phyloP scores from a whole-genome alignment of 441 rosid species.

The Cnidoscolus chayamansa region DNA sequence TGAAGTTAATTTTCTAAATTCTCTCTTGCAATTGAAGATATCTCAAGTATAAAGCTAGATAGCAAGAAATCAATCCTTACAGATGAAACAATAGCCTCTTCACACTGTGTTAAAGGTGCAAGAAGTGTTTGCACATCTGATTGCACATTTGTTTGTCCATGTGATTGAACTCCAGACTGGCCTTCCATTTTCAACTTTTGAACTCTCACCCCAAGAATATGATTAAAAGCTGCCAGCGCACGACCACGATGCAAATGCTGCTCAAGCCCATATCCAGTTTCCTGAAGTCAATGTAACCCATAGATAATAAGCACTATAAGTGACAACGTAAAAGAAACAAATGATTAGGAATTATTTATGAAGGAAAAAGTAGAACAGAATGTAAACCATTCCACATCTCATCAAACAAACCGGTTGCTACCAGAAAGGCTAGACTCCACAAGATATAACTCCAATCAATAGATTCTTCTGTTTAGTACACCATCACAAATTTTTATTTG shows the following conservation, averaged over 20 bases:
- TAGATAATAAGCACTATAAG: not conserved
- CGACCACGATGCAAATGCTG: constrained; percentile 98
- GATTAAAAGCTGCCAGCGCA: constrained; percentile 90
- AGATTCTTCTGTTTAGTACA: not conserved
- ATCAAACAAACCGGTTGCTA: not conserved
- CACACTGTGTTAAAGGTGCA: constrained; percentile 65
- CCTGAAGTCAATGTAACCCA: constrained; percentile 44
- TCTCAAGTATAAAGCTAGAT: constrained; percentile 19
- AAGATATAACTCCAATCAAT: not conserved
- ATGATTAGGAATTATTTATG: too few relatives aligned
- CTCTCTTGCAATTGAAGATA: not conserved
- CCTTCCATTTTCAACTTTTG: constrained; percentile 67
- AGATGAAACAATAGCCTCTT: constrained; percentile 77
- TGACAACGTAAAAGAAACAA: not conserved
- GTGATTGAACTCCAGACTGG: constrained; percentile 44
- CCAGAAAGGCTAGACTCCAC: not conserved
- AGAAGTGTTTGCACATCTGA: constrained; percentile 88
- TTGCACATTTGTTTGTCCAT: constrained; percentile 70
- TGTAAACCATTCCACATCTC: not conserved
- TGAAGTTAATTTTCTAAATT: not conserved
- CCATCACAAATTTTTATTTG: not conserved
- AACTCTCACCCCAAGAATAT: constrained; percentile 71
- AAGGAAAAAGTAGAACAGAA: not conserved
- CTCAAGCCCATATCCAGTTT: constrained; percentile 85
- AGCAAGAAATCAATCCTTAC: constrained; percentile 48